Evolutionary conservation across 1,284 basidiomycete genomes (phyloP), one percentile per base, ranked within the genome.

Genomic region (Golubevia sp.): DNA sequence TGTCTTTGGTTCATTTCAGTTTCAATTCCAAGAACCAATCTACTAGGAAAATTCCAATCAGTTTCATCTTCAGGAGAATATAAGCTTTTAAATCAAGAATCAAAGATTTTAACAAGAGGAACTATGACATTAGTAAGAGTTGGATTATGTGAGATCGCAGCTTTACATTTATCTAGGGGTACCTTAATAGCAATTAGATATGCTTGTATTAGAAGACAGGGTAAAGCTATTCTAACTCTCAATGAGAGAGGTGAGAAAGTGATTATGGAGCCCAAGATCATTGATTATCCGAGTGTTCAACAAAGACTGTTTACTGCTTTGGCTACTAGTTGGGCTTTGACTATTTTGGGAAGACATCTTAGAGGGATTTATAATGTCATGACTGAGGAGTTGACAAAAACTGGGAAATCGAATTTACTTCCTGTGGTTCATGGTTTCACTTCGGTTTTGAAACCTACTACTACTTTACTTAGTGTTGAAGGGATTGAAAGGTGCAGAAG

Each of bases 41-140:
- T 75, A 1, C 55, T 75, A 20, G 62, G 63, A 20, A 62, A 70
- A 50, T 75, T 75, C 59, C 73, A 75, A 61, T 63, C 66, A 2
- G 73, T 75, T 11, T 64, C 67, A 21, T 58, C 48, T 23, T 58
- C 68, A 5, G 73, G 73, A n/a, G 53, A 64, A 8, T 75, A 75
- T 59, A 57, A 71, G 49, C 63, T 66, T 59, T 51, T 66, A 13
- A 75, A 75, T 26, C 58, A 67, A 8, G 63, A 64, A 11, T 68
- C 69, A 18, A 74, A 75, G 58, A 64, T 71, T 49, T 67, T 75
- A 64, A 75, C 67, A 18, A 64, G 73, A 44, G 73, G 71, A 8
- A 70, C 72, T 44, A 75, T 75, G 73, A 75, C 73, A 3, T 62
- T 75, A 15, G 72, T 75, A 4, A 68, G 72, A 11, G 73, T 75